These are phyloP conservation scores for Penicillium sp. DNA, from an alignment of 2,329 filamentous ascomycete species.

Conservation along the genomic window DNA sequence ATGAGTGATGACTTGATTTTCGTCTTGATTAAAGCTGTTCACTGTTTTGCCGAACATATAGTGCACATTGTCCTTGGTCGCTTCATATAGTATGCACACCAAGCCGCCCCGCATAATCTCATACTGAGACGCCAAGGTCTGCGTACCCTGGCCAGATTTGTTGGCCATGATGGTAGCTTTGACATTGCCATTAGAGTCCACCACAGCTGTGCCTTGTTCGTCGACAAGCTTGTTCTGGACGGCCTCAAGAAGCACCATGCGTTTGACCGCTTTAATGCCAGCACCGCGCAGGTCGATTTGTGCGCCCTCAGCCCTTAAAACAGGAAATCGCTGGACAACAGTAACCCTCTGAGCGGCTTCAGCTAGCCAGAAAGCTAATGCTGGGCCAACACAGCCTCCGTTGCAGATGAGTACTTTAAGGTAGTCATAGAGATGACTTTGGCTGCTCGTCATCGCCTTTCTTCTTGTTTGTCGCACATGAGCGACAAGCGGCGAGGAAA, in stretches of 20 bases:
- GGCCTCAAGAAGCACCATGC: slow-evolving; percentile 55
- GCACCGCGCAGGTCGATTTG: slow-evolving; percentile 60
- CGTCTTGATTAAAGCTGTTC: slow-evolving; percentile 38
- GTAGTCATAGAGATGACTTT: slow-evolving; percentile 13
- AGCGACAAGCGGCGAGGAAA: not conserved
- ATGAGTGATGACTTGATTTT: slow-evolving; percentile 40
- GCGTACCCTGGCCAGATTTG: slow-evolving; percentile 49
- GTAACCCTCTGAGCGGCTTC: slow-evolving; percentile 41
- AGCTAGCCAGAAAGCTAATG: slow-evolving; percentile 56
- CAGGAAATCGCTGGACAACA: slow-evolving; percentile 48
- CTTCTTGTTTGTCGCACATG: not conserved
- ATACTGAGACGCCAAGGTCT: slow-evolving; percentile 57
- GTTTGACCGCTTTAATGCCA: slow-evolving; percentile 55
- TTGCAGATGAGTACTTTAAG: slow-evolving; percentile 55
- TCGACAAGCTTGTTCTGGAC: slow-evolving; percentile 47
- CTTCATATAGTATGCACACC: slow-evolving; percentile 55
- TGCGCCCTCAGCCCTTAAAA: slow-evolving; percentile 53
- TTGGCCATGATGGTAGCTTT: slow-evolving; percentile 49
- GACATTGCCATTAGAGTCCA: slow-evolving; percentile 46
- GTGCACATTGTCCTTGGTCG: slow-evolving; percentile 35
- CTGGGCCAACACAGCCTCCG: slow-evolving; percentile 46
- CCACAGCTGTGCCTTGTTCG: slow-evolving; percentile 54
- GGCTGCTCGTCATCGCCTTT: not conserved
- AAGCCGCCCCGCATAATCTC: slow-evolving; percentile 65
- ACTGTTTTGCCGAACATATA: slow-evolving; percentile 42